These are phyloP conservation scores for Musa troglodytarum DNA, from an alignment of 176 grass and related monocot genomes.

Conservation along the genomic window DNA sequence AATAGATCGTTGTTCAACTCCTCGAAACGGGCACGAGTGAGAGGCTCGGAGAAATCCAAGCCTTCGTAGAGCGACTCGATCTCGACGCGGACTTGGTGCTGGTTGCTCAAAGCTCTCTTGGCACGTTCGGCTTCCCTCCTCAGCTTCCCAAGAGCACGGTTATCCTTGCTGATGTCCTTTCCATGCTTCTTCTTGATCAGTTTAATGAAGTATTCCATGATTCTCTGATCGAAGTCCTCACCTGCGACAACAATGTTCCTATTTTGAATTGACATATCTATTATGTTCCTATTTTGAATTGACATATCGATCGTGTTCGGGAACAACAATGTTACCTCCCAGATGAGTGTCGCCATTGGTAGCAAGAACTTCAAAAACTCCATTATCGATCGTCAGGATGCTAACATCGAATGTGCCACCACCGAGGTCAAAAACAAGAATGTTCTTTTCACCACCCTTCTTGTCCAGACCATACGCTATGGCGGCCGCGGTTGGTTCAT, in stretches of 20 bases:
- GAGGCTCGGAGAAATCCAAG: constrained; percentile 53
- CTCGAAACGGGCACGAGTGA: constrained; percentile 53
- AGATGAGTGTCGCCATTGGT: constrained; percentile 76
- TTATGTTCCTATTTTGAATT: constrained; percentile 8
- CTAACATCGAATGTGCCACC: constrained; percentile 60
- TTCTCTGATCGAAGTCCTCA: constrained; percentile 72
- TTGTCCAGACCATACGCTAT: constrained; percentile 66
- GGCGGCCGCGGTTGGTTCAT: constrained; percentile 61
- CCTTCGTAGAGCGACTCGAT: constrained; percentile 48
- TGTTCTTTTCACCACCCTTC: constrained; percentile 39
- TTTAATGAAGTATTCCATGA: constrained; percentile 65
- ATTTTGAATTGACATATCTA: no score
- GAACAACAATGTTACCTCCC: constrained; percentile 21
- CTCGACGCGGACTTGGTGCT: constrained; percentile 57
- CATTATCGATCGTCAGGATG: constrained; percentile 49
- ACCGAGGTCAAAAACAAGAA: constrained; percentile 59
- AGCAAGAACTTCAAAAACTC: constrained; percentile 53
- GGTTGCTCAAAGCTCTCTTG: constrained; percentile 62
- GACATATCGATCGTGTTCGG: no score
- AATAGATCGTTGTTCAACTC: constrained; percentile 67
- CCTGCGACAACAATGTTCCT: constrained; percentile 25
- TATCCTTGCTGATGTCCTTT: constrained; percentile 49
- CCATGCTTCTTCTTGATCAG: constrained; percentile 52
- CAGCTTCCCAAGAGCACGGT: constrained; percentile 46
- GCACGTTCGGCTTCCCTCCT: constrained; percentile 57